These are phyloP conservation scores for Peronospora belbahrii DNA, from an alignment of 352 stramenopile species.

Conservation along the genomic window DNA sequence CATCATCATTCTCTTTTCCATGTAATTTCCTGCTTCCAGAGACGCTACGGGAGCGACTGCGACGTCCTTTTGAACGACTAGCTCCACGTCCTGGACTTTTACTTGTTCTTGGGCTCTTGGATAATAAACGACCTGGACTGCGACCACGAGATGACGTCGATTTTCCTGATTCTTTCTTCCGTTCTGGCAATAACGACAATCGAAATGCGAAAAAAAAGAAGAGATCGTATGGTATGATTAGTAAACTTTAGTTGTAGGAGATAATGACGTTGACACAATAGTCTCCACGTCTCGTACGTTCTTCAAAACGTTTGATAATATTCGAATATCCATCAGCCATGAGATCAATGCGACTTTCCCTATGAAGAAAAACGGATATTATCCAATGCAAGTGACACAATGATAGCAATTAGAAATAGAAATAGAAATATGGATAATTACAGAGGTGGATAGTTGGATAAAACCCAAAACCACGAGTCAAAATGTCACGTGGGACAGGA, in stretches of 20 bases:
- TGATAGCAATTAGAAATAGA: background rate
- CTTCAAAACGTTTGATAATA: constrained; percentile 66
- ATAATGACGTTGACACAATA: no score
- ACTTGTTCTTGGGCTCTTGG: constrained; percentile 27
- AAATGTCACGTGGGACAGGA: background rate
- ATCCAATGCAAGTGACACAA: background rate
- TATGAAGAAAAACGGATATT: no score
- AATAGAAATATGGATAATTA: background rate
- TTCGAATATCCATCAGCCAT: constrained; percentile 65
- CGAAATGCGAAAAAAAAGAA: no score
- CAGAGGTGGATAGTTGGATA: no score
- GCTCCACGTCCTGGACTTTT: constrained; percentile 36
- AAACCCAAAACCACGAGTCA: no score
- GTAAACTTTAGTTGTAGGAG: no score
- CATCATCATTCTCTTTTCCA: constrained; percentile 15
- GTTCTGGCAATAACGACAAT: constrained; percentile 20
- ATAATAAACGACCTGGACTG: constrained; percentile 34
- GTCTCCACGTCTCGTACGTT: constrained; percentile 39
- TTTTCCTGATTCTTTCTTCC: constrained; percentile 43
- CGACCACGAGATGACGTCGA: constrained; percentile 30
- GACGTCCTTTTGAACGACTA: constrained; percentile 25
- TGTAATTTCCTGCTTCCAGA: constrained; percentile 38
- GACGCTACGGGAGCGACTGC: constrained; percentile 55
- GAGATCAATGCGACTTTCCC: constrained; percentile 79
- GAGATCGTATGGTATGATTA: no score